A percentile compares a stretch with the other conserved stretches of the same genome.
These are phyloP conservation scores for Trypanosoma melophagium DNA, from an alignment of 208 protist species.

Conservation along the genomic window DNA sequence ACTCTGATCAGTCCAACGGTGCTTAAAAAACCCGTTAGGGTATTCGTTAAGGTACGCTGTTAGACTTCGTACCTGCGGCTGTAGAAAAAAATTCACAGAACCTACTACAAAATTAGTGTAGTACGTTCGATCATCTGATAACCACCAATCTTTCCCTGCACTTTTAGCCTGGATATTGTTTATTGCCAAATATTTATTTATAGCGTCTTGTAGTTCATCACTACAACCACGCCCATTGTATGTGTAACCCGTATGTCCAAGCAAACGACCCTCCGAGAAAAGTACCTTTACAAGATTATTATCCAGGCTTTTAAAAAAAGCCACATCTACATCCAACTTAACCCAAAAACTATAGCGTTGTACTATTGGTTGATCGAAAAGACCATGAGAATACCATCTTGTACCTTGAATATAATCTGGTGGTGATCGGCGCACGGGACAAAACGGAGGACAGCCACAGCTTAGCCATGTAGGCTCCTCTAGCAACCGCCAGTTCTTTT, in stretches of 20 bases:
- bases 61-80: conserved; percentile 13
- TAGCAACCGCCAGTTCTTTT: conserved; percentile 19
- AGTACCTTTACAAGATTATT: conserved; percentile 22
- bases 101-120: conserved; percentile 32
- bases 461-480: conserved; percentile 23
- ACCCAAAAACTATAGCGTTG: conserved; percentile 30
- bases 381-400: conserved; percentile 29
- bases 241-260: conserved; percentile 25
- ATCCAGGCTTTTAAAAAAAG: conserved; percentile 9
- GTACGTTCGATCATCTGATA: conserved; percentile 27
- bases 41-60: conserved; percentile 28
- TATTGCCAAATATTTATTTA: conserved; percentile 3
- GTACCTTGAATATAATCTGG: conserved; percentile 30
- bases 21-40: conserved; percentile 25
- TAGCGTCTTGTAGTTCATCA: conserved; percentile 25
- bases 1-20: conserved; percentile 33
- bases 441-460: conserved; percentile 27
- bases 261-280: conserved; percentile 5
- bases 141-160: conserved; percentile 23
- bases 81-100: conserved; percentile 22
- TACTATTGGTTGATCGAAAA: conserved; percentile 29
- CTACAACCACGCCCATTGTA: conserved; percentile 31
- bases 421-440: conserved; percentile 3
- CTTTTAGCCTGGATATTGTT: conserved; percentile 1
- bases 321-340: conserved; percentile 28